phyloP scores from a whole-genome alignment of 345 rosid species.

The Euphorbia pulcherrima region DNA sequence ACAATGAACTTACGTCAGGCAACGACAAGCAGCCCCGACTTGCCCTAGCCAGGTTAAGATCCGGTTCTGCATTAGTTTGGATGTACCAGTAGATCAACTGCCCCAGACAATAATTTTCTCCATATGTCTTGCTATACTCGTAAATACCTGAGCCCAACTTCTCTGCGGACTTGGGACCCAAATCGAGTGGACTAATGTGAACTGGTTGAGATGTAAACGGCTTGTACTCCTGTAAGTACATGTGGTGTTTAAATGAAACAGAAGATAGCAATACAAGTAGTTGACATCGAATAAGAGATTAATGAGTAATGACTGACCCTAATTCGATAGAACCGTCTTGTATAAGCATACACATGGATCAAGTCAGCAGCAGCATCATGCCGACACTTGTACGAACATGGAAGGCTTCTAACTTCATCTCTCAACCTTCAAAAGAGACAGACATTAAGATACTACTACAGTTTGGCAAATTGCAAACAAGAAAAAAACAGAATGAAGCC shows the following conservation, averaged over 20 bases:
- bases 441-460: conserved; percentile 5
- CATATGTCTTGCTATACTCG: conserved; percentile 81
- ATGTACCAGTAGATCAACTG: conserved; percentile 94
- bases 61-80: conserved; percentile 81
- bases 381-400: conserved; percentile 87
- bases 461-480: conserved; percentile 6
- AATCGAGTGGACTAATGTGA: conserved; percentile 80
- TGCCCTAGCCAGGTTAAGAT: conserved; percentile 59
- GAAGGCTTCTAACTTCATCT: conserved; percentile 82
- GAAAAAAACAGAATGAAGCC: conserved; percentile 11
- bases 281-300: not conserved
- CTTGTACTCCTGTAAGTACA: conserved; percentile 58
- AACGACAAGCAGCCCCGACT: conserved; percentile 86
- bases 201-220: conserved; percentile 83
- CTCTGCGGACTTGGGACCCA: conserved; percentile 77
- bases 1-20: conserved; percentile 83
- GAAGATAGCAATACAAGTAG: not conserved
- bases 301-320: conserved; percentile 53
- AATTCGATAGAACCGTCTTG: conserved; percentile 75
- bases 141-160: conserved; percentile 64
- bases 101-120: conserved; percentile 92
- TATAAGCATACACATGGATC: conserved; percentile 86
- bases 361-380: conserved; percentile 99
- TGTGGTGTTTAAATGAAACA: conserved; percentile 10
- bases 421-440: conserved; percentile 64